Conservation (phyloP, 805 yeast genomes). For the Cyberlindnera americana region DNA sequence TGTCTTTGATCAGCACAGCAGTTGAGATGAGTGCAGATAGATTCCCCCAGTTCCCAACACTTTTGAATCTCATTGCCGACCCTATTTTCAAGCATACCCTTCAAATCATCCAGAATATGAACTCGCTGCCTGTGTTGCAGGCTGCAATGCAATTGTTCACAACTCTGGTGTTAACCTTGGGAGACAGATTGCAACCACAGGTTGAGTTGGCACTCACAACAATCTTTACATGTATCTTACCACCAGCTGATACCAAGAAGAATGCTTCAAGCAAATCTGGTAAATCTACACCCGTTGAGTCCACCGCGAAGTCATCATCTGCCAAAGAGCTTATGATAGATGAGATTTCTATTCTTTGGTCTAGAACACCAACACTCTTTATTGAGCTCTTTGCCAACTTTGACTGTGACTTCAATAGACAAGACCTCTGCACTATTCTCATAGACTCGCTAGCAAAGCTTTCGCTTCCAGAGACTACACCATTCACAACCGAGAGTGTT, state of each 20-base stretch:
- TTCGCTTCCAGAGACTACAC: slow-evolving; percentile 83
- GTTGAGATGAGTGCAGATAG: slow-evolving; percentile 75
- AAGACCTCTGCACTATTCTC: slow-evolving; percentile 67
- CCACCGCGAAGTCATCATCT: slow-evolving; percentile 24
- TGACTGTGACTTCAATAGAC: slow-evolving; percentile 87
- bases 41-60: slow-evolving; percentile 56
- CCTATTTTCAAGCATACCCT: slow-evolving; percentile 82
- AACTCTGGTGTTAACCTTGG: slow-evolving; percentile 65
- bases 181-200: slow-evolving; percentile 68
- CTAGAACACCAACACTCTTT: slow-evolving; percentile 74
- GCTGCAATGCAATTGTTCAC: slow-evolving; percentile 74
- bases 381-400: slow-evolving; percentile 73
- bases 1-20: slow-evolving; percentile 70
- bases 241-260: slow-evolving; percentile 27
- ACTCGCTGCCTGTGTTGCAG: slow-evolving; percentile 68
- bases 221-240: slow-evolving; percentile 56
- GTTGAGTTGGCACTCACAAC: slow-evolving; percentile 68
- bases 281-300: slow-evolving; percentile 33
- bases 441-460: slow-evolving; percentile 70
- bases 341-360: slow-evolving; percentile 77
- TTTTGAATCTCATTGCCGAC: slow-evolving; percentile 68
- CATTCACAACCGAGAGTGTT: slow-evolving; percentile 73
- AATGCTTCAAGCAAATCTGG: slow-evolving; percentile 17
- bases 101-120: slow-evolving; percentile 70
- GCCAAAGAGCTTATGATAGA: slow-evolving; percentile 82